Evolutionary conservation across 208 protist genomes (phyloP), one percentile per base, ranked within the genome.

Genomic region (Leishmania mexicana): DNA sequence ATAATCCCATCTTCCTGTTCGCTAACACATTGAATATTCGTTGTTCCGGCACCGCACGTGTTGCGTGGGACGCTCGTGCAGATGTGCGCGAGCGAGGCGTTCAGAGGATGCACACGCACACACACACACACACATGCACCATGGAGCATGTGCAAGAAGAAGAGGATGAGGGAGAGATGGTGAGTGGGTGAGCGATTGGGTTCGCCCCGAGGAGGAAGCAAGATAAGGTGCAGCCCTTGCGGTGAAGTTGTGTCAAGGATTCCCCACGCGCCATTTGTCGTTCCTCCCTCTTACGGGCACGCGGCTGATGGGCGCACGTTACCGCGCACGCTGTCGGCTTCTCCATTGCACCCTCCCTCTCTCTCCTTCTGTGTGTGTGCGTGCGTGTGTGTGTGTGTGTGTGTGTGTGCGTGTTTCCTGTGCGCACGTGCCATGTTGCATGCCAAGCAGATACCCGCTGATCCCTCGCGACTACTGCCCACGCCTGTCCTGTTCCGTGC

Each of bases 391-490:
- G 31, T 75, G 10, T 8, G 0, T 28, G 1, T n/a, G 0, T 24
- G 8, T 21, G 60, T 35, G 60, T 24, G n/a, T 15, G 62, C 4
- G 62, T 40, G 62, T 38, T 13, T 6, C 24, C 35, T 24, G 21
- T 28, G 68, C 58, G 73, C 65, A 75, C 24, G 57, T n/a, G 57
- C 53, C 17, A 62, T 76, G 57, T 19, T 78, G 24, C 42, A 53
- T 31, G 42, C 45, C 42, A 45, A 54, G 68, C 64, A 70, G 31
- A 70, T 15, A 70, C 3, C 64, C 13, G 28, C 15, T 35, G 64
- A 8, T 24, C 11, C 28, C 64, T 42, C 31, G 64, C 4, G 64
- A 28, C 35, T 35, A 42, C 64, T 70, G 28, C 13, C 35, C 8
- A 24, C 45, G 28, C 31, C 11, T 70, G 64, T 35, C 51, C 35